Evolutionary conservation across 768 basidiomycete species (phyloP).

Genomic region (Mycena galopus): DNA sequence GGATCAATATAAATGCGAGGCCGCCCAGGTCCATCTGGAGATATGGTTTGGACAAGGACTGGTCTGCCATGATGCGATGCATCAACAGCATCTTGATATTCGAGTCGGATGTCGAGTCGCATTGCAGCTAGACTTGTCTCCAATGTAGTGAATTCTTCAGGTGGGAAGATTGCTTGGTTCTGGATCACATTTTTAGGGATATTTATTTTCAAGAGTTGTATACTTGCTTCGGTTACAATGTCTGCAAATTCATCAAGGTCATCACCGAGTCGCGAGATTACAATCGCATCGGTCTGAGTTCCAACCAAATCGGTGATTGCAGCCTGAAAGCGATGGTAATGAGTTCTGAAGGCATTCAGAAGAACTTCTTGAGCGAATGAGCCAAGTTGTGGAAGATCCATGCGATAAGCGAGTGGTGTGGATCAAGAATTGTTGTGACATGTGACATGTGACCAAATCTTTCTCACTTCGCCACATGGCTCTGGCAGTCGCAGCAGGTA

Average conservation of each 20-base stretch:
- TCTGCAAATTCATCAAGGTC: background rate
- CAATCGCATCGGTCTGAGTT: background rate
- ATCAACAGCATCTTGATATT: no score
- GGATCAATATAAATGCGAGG: no score
- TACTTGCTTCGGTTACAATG: background rate
- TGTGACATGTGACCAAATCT: background rate
- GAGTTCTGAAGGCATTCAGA: background rate
- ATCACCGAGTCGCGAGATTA: background rate
- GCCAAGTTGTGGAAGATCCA: background rate
- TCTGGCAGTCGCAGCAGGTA: background rate
- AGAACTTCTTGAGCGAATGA: background rate
- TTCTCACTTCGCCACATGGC: background rate
- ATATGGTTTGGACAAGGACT: no score
- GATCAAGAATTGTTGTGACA: background rate
- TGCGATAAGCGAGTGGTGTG: background rate
- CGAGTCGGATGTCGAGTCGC: background rate
- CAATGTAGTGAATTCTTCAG: background rate
- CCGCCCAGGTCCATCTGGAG: no score
- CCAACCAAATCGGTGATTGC: background rate
- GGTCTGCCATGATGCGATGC: no score
- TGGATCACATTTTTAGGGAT: background rate
- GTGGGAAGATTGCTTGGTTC: background rate
- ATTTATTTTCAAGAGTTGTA: background rate
- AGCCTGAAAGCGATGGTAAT: background rate
- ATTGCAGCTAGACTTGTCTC: background rate